A percentile compares a stretch with the other conserved stretches of the same genome.
Evolutionary conservation across 2,329 filamentous ascomycete genomes (phyloP).

Genomic region (Apiospora hydei): DNA sequence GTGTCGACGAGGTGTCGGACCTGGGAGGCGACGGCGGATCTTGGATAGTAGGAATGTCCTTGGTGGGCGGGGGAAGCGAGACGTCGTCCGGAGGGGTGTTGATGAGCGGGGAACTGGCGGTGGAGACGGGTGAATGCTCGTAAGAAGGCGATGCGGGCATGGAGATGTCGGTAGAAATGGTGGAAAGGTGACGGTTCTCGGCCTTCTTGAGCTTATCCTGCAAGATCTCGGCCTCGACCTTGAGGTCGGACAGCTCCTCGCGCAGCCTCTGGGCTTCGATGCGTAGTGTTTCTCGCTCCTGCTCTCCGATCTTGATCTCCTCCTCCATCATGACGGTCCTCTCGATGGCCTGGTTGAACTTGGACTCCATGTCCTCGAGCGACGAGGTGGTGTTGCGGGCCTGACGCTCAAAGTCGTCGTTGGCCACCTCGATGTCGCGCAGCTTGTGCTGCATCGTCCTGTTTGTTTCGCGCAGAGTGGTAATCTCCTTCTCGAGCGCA

Average conservation of each 20-base stretch:
- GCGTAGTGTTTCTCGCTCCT: constrained; percentile 86
- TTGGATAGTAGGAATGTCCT: constrained; percentile 62
- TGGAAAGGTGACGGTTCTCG: constrained; percentile 63
- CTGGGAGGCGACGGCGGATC: constrained; percentile 94
- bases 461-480: constrained; percentile 83
- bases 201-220: constrained; percentile 90
- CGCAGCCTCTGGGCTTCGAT: constrained; percentile 91
- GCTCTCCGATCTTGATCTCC: constrained; percentile 88
- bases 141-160: constrained; percentile 75
- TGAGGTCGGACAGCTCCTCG: constrained; percentile 90
- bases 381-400: constrained; percentile 95
- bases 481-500: constrained; percentile 93
- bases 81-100: constrained; percentile 72
- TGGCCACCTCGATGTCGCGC: constrained; percentile 95
- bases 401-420: constrained; percentile 97
- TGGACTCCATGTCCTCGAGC: constrained; percentile 94
- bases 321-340: constrained; percentile 92
- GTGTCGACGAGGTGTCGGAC: constrained; percentile 78
- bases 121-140: constrained; percentile 80
- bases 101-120: constrained; percentile 89
- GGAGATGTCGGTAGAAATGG: constrained; percentile 68
- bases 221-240: constrained; percentile 92
- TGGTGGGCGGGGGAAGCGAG: constrained; percentile 8
- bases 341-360: constrained; percentile 95
- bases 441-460: constrained; percentile 82